Base-by-base conservation (phyloP, 352 stramenopile species). In the Blastocystis sp. region DNA sequence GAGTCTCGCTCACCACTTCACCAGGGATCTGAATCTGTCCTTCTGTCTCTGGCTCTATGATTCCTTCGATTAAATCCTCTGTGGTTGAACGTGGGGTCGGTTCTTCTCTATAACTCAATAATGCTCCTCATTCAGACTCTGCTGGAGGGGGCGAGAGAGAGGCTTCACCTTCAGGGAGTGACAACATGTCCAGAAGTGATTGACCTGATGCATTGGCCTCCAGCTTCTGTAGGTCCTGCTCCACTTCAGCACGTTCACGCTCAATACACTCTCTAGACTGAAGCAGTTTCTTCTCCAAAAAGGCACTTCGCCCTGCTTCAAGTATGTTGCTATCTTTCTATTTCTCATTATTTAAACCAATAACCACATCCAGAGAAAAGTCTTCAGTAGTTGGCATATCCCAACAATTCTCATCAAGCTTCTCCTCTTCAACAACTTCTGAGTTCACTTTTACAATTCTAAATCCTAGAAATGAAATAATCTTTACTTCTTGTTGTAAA, bases 351-450 rank as follows among this genome's bases (percentile, higher is more conserved):
- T 15, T 11, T 30, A 1, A 48, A 44, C 11, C 1, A 30, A 37
- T 33, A 42, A 53, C 15, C 24, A 84, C 73, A 44, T 84, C 73
- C 5, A 84, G 44, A n/a, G 30, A 66, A 35, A 60, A 69, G 15
- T 58, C 51, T 13, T 84, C 73, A 19, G 51, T 84, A 1, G 73
- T 68, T 19, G 73, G 73, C 44, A 84, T 66, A 37, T 84, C 73
- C 73, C 73, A 84, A 57, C 73, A 84, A 64, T 84, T 42, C 73
- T 58, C 56, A 37, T 84, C 73, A 17, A 84, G 48, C 51, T 37
- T 35, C 24, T 84, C 48, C 24, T 79, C 35, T 37, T 42, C 24
- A 17, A 22, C 33, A 22, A 44, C 17, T 44, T 70, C 24, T 7
- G 60, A n/a, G 24, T 44, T 48, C 40, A 48, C 40, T 48, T 48